Percentiles rank a stretch among this genome's conserved stretches.
Conservation (phyloP, 352 stramenopile species). For the Nothophytophthora sp. region DNA sequence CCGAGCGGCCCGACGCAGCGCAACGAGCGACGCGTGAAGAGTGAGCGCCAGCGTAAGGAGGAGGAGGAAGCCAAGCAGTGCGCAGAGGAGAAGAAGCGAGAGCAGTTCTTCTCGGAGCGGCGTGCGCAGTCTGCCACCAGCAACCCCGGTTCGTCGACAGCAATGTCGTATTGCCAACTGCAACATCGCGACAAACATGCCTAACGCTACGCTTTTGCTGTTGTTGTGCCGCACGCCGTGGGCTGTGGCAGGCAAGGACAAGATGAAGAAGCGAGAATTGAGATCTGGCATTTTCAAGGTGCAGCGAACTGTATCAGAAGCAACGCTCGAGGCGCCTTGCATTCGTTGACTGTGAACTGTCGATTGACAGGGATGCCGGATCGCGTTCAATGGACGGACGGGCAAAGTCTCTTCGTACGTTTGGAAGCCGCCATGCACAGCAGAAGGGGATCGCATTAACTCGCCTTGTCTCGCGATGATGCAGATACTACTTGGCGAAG, state of each 20-base stretch:
- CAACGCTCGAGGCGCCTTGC: too few relatives aligned
- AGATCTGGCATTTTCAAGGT: conserved; percentile 62
- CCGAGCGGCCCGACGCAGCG: conserved; percentile 64
- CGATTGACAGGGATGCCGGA: conserved; percentile 57
- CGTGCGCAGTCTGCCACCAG: not conserved
- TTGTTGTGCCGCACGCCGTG: conserved; percentile 3
- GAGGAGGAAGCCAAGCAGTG: conserved; percentile 26
- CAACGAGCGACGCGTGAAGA: conserved; percentile 52
- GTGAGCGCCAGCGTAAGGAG: conserved; percentile 24
- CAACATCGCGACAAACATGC: conserved; percentile 1
- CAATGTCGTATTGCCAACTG: conserved; percentile 2
- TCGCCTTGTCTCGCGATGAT: too few relatives aligned
- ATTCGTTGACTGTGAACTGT: not conserved
- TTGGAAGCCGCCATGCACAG: too few relatives aligned
- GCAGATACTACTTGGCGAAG: conserved; percentile 83
- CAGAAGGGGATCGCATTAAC: too few relatives aligned
- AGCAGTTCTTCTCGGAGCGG: conserved; percentile 48
- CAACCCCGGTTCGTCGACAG: conserved; percentile 9
- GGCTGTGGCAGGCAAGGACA: conserved; percentile 6
- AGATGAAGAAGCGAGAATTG: conserved; percentile 8
- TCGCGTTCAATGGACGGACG: conserved; percentile 83
- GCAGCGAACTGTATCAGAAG: too few relatives aligned
- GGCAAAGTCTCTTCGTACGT: conserved; percentile 81
- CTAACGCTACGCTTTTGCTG: too few relatives aligned
- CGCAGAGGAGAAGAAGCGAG: conserved; percentile 24